A percentile compares a stretch with the other conserved stretches of the same genome.
phyloP scores from a whole-genome alignment of 306 rosid species.

The Rubus parviflorus region DNA sequence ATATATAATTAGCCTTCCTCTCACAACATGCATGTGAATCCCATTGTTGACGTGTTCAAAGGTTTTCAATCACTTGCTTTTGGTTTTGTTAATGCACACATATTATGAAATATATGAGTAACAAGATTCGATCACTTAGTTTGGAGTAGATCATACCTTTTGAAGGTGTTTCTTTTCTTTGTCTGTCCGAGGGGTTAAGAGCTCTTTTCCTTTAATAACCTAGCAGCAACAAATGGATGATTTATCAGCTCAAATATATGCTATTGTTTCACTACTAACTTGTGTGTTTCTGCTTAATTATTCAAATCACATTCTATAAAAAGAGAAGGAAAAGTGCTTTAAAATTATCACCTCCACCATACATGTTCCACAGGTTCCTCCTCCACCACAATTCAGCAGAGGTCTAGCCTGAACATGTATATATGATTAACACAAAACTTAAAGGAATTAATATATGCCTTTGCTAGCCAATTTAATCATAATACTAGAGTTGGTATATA shows the following conservation, averaged over 20 bases:
- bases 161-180: slow-evolving; percentile 73
- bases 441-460: no score
- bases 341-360: slow-evolving; percentile 75
- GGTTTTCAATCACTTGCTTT: neutral
- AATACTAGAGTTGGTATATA: neutral
- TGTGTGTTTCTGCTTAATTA: neutral
- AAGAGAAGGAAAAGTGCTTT: neutral
- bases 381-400: slow-evolving; percentile 80
- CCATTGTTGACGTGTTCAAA: neutral
- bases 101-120: neutral
- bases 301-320: neutral
- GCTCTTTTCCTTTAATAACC: slow-evolving; percentile 78
- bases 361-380: slow-evolving; percentile 90
- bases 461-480: no score
- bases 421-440: neutral
- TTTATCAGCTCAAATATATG: neutral
- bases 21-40: neutral
- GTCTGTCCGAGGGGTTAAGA: slow-evolving; percentile 72
- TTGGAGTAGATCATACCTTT: slow-evolving; percentile 42
- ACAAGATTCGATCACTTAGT: neutral
- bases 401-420: slow-evolving; percentile 47
- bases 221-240: slow-evolving; percentile 27
- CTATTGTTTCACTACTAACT: neutral
- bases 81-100: neutral
- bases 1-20: neutral